Evolutionary conservation across 1,284 basidiomycete species (phyloP), one percentile per base, ranked within the genome.

Genomic region (Baeospora myosura): DNA sequence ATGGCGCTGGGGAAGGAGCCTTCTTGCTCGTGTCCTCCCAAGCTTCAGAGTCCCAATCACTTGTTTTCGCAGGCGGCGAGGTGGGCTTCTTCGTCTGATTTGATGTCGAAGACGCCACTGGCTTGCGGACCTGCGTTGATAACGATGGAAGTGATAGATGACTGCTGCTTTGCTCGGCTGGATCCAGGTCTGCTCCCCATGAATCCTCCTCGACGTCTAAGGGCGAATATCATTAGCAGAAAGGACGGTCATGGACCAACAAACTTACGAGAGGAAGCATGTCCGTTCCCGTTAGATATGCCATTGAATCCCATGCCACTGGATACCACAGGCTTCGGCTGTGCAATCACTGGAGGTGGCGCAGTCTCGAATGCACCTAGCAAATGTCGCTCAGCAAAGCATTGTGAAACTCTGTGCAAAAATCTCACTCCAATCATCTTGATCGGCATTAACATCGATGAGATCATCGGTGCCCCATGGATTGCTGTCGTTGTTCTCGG

Each of bases 361-460:
- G 85, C 86, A 43, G 72, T 79, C 62, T 91, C 88, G 49, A 93
- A 93, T n/a, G 84, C 85, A 53, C 78, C 88, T 91, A 40, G 30
- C 31, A 35, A 33, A 29, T 7, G 18, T 25, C n/a, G 31, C 18
- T 46, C 26, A 52, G 36, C 34, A 26, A 14, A 37, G 21, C 42
- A 20, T 44, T 44, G 29, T 39, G 6, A 32, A 17, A 8, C 22
- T 17, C 10, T 23, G 28, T 22, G 4, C 20, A 33, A 11, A 14
- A 41, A 40, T 68, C 75, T 57, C 56, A 88, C 89, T 86, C 93
- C 93, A 96, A 58, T 96, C 93, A 55, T 84, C 92, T 24, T 81
- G 74, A 52, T 96, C 91, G 1, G 87, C 90, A 56, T 92, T 83
- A 6, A 96, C 80, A 53, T 96, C 91, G 60, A 95, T 94, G 42